Base-by-base conservation (phyloP, 306 rosid species). In the Pterocarpus santalinus region DNA sequence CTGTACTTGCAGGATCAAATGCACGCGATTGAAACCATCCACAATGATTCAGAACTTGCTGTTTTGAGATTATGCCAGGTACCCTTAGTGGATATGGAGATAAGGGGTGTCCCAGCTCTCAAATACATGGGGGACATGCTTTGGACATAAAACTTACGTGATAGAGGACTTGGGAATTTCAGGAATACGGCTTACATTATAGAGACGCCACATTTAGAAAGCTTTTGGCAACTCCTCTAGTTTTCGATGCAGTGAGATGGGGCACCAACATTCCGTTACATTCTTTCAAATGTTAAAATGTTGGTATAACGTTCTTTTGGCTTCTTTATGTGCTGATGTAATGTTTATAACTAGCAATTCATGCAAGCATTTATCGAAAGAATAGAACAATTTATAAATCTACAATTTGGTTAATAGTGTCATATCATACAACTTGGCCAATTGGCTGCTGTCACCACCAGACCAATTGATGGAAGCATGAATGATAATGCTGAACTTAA, bases 101-200 rank as follows among this genome's bases (percentile, higher is more conserved):
- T 92, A 80, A 87, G 94, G 81, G 97, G 97, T 8, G 96, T 94
- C 84, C 95, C 94, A 16, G 95, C 93, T 85, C 95, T 94, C 43
- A 86, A 81, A 80, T 94, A 89, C 80, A 46, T 90, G 52, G 98
- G 92, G 12, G 94, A 94, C 51, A 87, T 84, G 41, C 77, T 92
- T 65, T 92, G 97, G 97, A 92, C 85, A 77, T 90, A 88, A 90
- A 36, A 62, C 32, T 5, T 38, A 28, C 67, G 39, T 53, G 4
- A 15, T 32, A 74, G 70, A 74, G 13, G 44, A 74, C 55, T 53
- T 10, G 16, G 10, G 16, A 43, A 41, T 73, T 73, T 72, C 51
- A 39, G 14, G 74, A 72, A 64, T 55, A 49, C 35, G n/a, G 35
- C 32, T 66, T 34, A n/a, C 71, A n/a, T n/a, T 39, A 39, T 69